These are phyloP conservation scores for Tuber magnatum DNA, from an alignment of 495 filamentous ascomycete genomes.

Conservation along the genomic window DNA sequence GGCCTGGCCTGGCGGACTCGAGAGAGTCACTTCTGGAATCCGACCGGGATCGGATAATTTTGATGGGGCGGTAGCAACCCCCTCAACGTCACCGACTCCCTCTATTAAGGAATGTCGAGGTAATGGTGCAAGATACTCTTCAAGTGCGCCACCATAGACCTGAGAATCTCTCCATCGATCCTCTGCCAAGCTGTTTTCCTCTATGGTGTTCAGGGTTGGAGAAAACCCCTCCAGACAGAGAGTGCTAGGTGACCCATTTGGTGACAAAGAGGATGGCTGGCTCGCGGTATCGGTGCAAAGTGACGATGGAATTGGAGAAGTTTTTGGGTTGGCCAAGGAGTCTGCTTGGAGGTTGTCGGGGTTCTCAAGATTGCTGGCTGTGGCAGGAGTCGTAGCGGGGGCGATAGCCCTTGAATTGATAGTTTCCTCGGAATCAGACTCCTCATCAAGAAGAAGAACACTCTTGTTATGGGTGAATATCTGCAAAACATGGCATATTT, in stretches of 20 bases:
- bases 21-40: neutral
- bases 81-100: neutral
- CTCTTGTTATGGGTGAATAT: neutral
- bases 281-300: neutral
- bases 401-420: neutral
- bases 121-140: constrained; percentile 3
- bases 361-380: neutral
- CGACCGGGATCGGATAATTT: neutral
- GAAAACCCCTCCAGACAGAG: constrained; percentile 12
- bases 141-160: constrained; percentile 2
- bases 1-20: neutral
- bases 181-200: constrained; percentile 11
- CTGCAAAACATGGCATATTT: neutral
- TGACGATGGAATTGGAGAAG: neutral
- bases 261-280: constrained; percentile 8
- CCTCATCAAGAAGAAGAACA: neutral
- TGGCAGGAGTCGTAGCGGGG: neutral
- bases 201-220: constrained; percentile 14
- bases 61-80: neutral
- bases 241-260: neutral
- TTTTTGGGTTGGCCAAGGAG: neutral
- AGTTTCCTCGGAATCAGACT: neutral
- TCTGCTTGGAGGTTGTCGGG: neutral
- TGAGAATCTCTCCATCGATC: constrained; percentile 14
- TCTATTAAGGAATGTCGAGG: neutral